Conservation (phyloP, 1,139 yeast species). For the Geotrichum histeridarum region DNA sequence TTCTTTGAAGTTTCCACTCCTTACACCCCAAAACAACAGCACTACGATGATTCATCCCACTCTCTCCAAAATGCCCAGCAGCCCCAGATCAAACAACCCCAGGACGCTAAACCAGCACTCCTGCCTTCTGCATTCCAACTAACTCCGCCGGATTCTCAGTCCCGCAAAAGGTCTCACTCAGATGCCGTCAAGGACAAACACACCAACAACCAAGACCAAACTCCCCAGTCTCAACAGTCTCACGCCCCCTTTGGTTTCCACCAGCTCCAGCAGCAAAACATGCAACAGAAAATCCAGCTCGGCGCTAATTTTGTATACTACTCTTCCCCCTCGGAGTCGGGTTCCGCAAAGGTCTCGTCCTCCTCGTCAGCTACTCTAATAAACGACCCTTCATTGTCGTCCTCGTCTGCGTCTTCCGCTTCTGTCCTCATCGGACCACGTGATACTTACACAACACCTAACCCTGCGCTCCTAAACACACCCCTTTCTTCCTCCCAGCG, state of each 20-base stretch:
- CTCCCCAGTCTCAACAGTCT: background rate
- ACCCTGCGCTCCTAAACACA: slow-evolving; percentile 8
- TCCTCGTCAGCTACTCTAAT: background rate
- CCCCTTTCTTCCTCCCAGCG: slow-evolving; percentile 4
- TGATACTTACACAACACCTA: background rate
- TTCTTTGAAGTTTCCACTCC: slow-evolving; percentile 10
- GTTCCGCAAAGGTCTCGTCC: background rate
- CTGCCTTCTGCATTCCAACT: slow-evolving; percentile 30
- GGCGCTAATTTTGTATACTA: slow-evolving; percentile 16
- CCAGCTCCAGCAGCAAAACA: slow-evolving; percentile 14
- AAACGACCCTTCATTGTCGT: background rate
- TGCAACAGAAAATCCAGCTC: slow-evolving; percentile 16
- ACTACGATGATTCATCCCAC: background rate
- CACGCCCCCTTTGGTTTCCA: slow-evolving; percentile 2
- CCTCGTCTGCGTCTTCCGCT: background rate
- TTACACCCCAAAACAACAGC: slow-evolving; percentile 12
- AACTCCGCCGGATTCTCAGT: slow-evolving; percentile 31
- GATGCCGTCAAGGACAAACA: slow-evolving; percentile 9
- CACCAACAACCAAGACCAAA: background rate
- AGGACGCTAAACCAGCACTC: slow-evolving; percentile 15
- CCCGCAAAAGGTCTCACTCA: slow-evolving; percentile 20
- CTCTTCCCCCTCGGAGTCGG: slow-evolving; percentile 5
- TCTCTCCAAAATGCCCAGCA: background rate
- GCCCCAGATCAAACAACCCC: background rate
- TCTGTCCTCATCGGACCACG: background rate